phyloP scores from a whole-genome alignment of 2,329 filamentous ascomycete genomes.

The Cladosporium sp. region DNA sequence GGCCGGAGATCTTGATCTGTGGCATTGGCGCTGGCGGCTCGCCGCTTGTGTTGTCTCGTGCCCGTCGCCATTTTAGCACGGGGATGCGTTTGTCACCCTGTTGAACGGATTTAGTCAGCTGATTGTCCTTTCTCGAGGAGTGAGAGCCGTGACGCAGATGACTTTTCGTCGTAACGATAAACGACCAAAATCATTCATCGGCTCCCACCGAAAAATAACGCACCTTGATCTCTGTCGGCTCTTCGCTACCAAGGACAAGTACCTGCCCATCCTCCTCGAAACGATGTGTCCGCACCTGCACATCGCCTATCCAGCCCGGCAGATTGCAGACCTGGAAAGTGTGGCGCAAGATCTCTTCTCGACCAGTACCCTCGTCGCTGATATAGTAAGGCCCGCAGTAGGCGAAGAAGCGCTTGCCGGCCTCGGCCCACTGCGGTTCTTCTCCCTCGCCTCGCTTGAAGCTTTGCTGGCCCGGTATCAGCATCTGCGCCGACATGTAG shows the following conservation, averaged over 20 bases:
- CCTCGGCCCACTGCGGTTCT: slow-evolving; percentile 38
- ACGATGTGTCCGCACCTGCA: slow-evolving; percentile 33
- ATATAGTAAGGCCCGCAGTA: slow-evolving; percentile 38
- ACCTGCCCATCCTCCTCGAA: slow-evolving; percentile 37
- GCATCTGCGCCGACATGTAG: slow-evolving; percentile 37
- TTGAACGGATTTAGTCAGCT: background rate
- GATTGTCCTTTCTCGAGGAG: background rate
- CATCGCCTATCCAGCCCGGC: slow-evolving; percentile 36
- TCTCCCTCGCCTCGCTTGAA: slow-evolving; percentile 36
- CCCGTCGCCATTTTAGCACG: slow-evolving; percentile 35
- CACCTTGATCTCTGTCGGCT: slow-evolving; percentile 37
- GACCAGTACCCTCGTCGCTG: slow-evolving; percentile 30
- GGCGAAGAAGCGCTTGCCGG: slow-evolving; percentile 34
- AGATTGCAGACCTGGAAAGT: slow-evolving; percentile 36
- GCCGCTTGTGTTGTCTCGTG: slow-evolving; percentile 29
- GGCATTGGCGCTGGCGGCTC: slow-evolving; percentile 33
- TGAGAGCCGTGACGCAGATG: too few species aligned
- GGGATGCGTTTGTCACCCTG: slow-evolving; percentile 36
- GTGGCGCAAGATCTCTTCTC: slow-evolving; percentile 33
- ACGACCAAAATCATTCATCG: too few species aligned
- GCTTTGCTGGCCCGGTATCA: slow-evolving; percentile 34
- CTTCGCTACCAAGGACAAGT: slow-evolving; percentile 35
- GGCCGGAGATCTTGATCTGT: slow-evolving; percentile 36
- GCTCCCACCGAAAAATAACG: background rate
- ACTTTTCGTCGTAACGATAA: too few species aligned